Base-by-base conservation (phyloP, 2,329 filamentous ascomycete species). In the Penicillium sp. region DNA sequence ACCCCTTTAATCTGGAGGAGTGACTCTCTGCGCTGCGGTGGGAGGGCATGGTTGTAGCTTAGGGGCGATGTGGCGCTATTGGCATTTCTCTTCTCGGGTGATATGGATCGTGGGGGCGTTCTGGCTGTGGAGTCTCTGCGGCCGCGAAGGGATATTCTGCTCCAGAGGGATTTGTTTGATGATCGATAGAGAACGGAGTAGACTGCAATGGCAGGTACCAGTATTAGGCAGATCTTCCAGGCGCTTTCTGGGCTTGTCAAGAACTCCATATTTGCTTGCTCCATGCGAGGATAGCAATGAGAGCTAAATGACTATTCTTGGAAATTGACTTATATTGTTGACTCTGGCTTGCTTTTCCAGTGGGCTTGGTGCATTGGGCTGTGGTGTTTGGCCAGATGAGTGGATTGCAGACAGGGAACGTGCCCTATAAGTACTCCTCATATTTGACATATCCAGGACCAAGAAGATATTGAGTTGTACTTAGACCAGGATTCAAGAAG, bases 71-170 rank as follows among this genome's bases (percentile, higher is more conserved):
- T 55, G 29, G 66, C 58, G 50, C 71, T 70, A 14, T 65, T 67
- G 42, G 69, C 55, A 50, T 74, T 55, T 60, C 74, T 75, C 67
- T 80, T 81, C n/a, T 77, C 75, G 2, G 81, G 80, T 1, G 81
- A 83, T 10, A 84, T 62, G 1, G 81, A 84, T 50, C 78, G 77
- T 39, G 82, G 81, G 43, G 83, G 81, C n/a, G 81, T 84, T 59
- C 72, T 75, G 11, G 81, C 76, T 29, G 74, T 77, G n/a, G 80
- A 80, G n/a, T 72, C 64, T 60, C 76, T 76, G 55, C 77, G 74
- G 43, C 72, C 71, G 49, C 72, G 75, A 50, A 78, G 62, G 23
- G 66, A 67, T 5, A 83, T 57, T 53, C 75, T 71, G 53, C 67
- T 62, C 19, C 80, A 62, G 3, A 84, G 44, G 6, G 77, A 62